Evolutionary conservation across 768 basidiomycete species (phyloP).

Genomic region (Leucosporidium yakuticum): DNA sequence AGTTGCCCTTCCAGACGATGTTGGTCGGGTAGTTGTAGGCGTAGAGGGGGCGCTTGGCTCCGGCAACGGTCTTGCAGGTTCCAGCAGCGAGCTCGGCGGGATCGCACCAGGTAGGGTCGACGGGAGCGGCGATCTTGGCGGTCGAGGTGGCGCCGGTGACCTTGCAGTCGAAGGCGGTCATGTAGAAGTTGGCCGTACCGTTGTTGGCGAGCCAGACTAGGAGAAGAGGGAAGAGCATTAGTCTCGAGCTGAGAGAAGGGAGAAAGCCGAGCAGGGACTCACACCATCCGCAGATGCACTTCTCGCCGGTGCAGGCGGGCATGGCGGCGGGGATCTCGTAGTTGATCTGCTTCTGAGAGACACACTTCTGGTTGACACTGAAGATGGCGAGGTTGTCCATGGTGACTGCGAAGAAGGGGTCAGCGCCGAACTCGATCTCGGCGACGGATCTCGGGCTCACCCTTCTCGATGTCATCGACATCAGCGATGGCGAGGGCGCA

Average conservation of each 20-base stretch:
- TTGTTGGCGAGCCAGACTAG: conserved; percentile 28
- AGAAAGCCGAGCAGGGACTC: background rate
- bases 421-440: conserved; percentile 15
- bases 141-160: background rate
- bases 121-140: conserved; percentile 15
- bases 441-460: background rate
- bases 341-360: conserved; percentile 30
- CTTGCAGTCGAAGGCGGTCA: conserved; percentile 12
- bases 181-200: conserved; percentile 15
- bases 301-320: conserved; percentile 39
- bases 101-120: conserved; percentile 27
- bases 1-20: background rate
- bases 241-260: background rate
- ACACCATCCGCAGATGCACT: conserved; percentile 39
- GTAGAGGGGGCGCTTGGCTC: conserved; percentile 33
- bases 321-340: conserved; percentile 40
- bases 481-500: conserved; percentile 24
- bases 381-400: conserved; percentile 41
- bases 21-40: conserved; percentile 5
- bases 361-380: conserved; percentile 39
- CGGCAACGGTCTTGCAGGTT: background rate
- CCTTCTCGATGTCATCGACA: conserved; percentile 3
- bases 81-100: conserved; percentile 1
- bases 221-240: background rate
- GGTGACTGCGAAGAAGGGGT: conserved; percentile 9